Percentiles rank a stretch among this genome's conserved stretches.
These are phyloP conservation scores for Colletotrichum plurivorum DNA, from an alignment of 2,329 filamentous ascomycete genomes.

Conservation along the genomic window DNA sequence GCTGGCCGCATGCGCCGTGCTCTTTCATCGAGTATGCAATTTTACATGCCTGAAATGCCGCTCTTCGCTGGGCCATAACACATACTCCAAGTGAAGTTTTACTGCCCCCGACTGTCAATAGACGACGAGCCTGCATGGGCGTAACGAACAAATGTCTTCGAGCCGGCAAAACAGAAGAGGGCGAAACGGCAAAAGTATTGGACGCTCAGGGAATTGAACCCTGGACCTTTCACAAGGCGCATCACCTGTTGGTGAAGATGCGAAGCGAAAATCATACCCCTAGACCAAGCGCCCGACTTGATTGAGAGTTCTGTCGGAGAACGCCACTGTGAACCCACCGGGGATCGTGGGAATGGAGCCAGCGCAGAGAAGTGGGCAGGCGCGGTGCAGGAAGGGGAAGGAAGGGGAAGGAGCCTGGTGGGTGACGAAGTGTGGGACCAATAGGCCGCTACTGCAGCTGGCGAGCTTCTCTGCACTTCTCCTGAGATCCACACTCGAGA, in stretches of 20 bases:
- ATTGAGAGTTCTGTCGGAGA: neutral
- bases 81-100: too few relatives aligned
- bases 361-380: neutral
- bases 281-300: constrained; percentile 20
- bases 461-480: too few relatives aligned
- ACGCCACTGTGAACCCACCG: neutral
- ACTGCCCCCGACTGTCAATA: too few relatives aligned
- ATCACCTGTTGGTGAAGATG: neutral
- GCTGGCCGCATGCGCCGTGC: too few relatives aligned
- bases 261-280: constrained; percentile 29
- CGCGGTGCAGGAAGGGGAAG: neutral
- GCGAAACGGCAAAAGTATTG: neutral
- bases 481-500: too few relatives aligned
- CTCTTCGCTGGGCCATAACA: too few relatives aligned
- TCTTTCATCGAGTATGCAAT: too few relatives aligned
- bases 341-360: neutral
- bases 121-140: neutral
- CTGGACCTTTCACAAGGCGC: constrained; percentile 24
- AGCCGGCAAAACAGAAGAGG: neutral
- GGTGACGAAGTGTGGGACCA: too few relatives aligned
- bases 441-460: too few relatives aligned
- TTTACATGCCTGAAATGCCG: too few relatives aligned
- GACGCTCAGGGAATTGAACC: constrained; percentile 23
- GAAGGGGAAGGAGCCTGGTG: neutral
- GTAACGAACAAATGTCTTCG: neutral